A percentile compares a stretch with the other conserved stretches of the same genome.
Evolutionary conservation across 371 early-diverging fungal genomes (phyloP).

Genomic region (Ordospora pajunii): DNA sequence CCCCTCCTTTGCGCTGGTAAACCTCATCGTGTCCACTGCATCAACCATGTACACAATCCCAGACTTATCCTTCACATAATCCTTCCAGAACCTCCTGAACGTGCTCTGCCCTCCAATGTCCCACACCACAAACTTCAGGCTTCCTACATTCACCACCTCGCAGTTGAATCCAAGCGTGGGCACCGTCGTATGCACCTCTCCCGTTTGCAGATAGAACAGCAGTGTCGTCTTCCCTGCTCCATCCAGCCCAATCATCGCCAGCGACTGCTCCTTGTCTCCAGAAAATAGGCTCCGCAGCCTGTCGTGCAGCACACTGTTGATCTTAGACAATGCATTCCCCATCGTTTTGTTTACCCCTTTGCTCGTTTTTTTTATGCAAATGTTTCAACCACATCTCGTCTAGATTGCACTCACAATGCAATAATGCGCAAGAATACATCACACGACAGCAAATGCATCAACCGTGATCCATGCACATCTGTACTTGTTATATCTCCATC

Average conservation of each 20-base stretch:
- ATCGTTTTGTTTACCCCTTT: slow-evolving; percentile 18
- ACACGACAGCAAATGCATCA: too few relatives aligned
- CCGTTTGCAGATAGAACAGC: slow-evolving; percentile 71
- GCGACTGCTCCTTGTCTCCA: slow-evolving; percentile 27
- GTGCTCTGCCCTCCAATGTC: slow-evolving; percentile 64
- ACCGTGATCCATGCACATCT: too few relatives aligned
- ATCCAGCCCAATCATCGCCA: slow-evolving; percentile 67
- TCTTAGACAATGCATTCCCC: slow-evolving; percentile 18
- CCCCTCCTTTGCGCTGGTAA: slow-evolving; percentile 70
- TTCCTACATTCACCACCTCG: slow-evolving; percentile 59
- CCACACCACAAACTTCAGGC: slow-evolving; percentile 60
- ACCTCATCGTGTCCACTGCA: slow-evolving; percentile 77
- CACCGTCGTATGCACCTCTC: slow-evolving; percentile 72
- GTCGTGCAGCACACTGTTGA: slow-evolving; percentile 1
- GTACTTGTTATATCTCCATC: too few relatives aligned
- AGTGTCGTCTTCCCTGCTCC: slow-evolving; percentile 70
- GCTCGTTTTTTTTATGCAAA: slow-evolving; percentile 8
- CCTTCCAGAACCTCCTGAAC: slow-evolving; percentile 61
- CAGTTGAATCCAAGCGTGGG: slow-evolving; percentile 70
- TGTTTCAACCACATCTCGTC: neutral
- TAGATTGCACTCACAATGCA: too few relatives aligned
- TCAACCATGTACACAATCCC: slow-evolving; percentile 83
- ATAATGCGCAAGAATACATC: too few relatives aligned
- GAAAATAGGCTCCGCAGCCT: slow-evolving; percentile 21
- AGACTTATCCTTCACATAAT: slow-evolving; percentile 58